Conservation (phyloP, 768 basidiomycete genomes). For the Boletus pseudo-olivaceus region DNA sequence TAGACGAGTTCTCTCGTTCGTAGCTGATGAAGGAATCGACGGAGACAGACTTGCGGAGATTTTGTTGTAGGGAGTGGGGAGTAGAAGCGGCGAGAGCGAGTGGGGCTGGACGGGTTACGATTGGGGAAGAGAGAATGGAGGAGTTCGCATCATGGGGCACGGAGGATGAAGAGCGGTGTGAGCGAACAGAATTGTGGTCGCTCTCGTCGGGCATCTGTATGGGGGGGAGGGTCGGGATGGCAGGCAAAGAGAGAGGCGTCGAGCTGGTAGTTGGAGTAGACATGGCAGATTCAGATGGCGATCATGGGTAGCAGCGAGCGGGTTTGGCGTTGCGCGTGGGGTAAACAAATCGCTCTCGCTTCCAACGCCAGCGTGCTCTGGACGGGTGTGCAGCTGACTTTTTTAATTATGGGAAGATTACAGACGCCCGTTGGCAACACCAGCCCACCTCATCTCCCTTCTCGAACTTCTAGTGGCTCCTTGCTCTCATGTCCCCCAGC, state of each 20-base stretch:
- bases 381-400: slow-evolving; percentile 5
- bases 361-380: slow-evolving; percentile 1
- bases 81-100: slow-evolving; percentile 13
- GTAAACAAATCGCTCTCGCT: neutral
- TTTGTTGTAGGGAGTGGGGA: slow-evolving; percentile 25
- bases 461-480: too few relatives aligned
- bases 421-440: slow-evolving; percentile 10
- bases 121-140: slow-evolving; percentile 42
- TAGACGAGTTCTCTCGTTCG: slow-evolving; percentile 35
- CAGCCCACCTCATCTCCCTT: neutral
- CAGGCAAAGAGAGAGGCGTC: slow-evolving; percentile 28
- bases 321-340: slow-evolving; percentile 1
- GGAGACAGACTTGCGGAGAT: slow-evolving; percentile 70
- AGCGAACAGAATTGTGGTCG: slow-evolving; percentile 23
- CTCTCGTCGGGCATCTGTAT: slow-evolving; percentile 39
- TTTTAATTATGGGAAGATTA: slow-evolving; percentile 23
- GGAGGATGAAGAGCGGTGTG: slow-evolving; percentile 29
- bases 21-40: slow-evolving; percentile 69
- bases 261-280: slow-evolving; percentile 11
- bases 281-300: slow-evolving; percentile 21
- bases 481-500: slow-evolving; percentile 7
- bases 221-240: slow-evolving; percentile 43
- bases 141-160: slow-evolving; percentile 40
- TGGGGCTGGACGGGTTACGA: slow-evolving; percentile 7
- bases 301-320: slow-evolving; percentile 12